phyloP scores from a whole-genome alignment of 495 filamentous ascomycete genomes.

The Filosporella fistucella region DNA sequence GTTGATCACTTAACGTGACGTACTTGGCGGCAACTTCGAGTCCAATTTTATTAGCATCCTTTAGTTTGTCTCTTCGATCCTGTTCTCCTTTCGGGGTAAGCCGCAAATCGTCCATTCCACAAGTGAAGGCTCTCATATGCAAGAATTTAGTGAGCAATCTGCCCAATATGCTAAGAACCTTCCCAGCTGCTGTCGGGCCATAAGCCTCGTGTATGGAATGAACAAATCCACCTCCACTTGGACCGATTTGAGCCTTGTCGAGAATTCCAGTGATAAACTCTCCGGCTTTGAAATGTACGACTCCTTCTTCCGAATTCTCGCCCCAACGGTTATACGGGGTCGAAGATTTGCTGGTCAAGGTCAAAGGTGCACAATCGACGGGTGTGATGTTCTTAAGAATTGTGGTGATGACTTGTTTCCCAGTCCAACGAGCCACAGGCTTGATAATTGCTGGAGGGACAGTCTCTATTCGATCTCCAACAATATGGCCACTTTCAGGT shows the following conservation, averaged over 20 bases:
- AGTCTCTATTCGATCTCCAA: constrained; percentile 63
- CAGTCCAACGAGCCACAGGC: constrained; percentile 85
- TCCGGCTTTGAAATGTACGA: constrained; percentile 82
- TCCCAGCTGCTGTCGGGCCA: constrained; percentile 79
- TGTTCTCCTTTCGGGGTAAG: constrained; percentile 79
- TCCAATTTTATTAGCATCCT: constrained; percentile 67
- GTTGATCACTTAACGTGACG: constrained; percentile 72
- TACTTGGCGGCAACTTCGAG: constrained; percentile 83
- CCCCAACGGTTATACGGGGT: constrained; percentile 76
- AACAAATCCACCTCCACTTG: constrained; percentile 79
- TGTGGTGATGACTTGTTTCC: constrained; percentile 93
- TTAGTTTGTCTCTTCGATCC: constrained; percentile 62
- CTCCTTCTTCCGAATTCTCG: constrained; percentile 50
- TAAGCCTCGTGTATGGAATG: constrained; percentile 93
- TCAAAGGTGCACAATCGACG: constrained; percentile 66
- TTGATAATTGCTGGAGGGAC: constrained; percentile 78
- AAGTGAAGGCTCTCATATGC: constrained; percentile 91
- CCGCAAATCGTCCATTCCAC: constrained; percentile 93
- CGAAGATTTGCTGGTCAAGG: constrained; percentile 71
- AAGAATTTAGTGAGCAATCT: constrained; percentile 85
- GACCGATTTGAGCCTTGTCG: constrained; percentile 93
- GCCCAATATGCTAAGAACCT: constrained; percentile 82
- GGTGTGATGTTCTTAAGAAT: constrained; percentile 90
- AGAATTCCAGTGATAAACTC: constrained; percentile 87
- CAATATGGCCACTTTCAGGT: constrained; percentile 82